These are phyloP conservation scores for Oryza officinalis DNA, from an alignment of 176 grass and related monocot species.

Conservation along the genomic window DNA sequence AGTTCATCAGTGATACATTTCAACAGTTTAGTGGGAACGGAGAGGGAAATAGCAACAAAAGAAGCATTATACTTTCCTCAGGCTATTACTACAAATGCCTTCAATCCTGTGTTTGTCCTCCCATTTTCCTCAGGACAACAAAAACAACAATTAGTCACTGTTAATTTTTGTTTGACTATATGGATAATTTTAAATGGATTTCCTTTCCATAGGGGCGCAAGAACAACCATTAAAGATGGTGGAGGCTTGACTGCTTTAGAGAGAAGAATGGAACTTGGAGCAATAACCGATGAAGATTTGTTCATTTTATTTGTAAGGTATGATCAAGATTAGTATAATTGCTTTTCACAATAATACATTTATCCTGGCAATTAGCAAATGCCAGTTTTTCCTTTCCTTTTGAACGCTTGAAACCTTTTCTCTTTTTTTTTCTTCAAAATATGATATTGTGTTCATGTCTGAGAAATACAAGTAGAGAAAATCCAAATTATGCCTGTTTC, in stretches of 20 bases:
- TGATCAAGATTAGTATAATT: background rate
- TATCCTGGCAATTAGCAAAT: background rate
- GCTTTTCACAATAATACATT: background rate
- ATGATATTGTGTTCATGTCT: background rate
- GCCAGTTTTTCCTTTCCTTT: background rate
- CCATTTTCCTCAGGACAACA: background rate
- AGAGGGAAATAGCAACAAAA: too few species aligned
- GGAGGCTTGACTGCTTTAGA: conserved; percentile 86
- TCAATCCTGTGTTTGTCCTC: background rate
- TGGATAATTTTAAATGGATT: conserved; percentile 5
- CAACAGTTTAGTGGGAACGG: background rate
- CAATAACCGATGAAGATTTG: conserved; percentile 92
- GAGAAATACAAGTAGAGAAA: too few species aligned
- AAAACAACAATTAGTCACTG: background rate
- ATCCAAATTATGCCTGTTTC: background rate
- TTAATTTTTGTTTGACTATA: background rate
- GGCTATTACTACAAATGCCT: background rate
- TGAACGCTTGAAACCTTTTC: background rate
- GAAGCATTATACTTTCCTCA: too few species aligned
- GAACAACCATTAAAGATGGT: conserved; percentile 80
- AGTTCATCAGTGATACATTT: background rate
- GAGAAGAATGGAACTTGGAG: conserved; percentile 97
- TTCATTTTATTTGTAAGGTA: conserved; percentile 90
- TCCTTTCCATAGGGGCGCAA: conserved; percentile 64
- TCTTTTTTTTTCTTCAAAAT: background rate